phyloP scores from a whole-genome alignment of 2,329 filamentous ascomycete species.

The Paecilomyces formosus region DNA sequence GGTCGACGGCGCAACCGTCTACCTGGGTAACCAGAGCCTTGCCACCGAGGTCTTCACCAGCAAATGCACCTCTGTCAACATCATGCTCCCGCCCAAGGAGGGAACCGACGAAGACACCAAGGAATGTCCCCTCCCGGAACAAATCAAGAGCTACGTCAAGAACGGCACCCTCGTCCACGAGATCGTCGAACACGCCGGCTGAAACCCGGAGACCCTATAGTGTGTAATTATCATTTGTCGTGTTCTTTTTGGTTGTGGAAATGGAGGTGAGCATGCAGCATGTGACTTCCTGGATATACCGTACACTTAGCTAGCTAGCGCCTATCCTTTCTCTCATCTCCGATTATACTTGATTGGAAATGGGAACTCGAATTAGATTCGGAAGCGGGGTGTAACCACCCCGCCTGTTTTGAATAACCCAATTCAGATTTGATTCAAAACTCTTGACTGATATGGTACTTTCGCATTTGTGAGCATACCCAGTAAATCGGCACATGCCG shows the following conservation, averaged over 20 bases:
- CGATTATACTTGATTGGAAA: no score
- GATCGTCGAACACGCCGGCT: constrained; percentile 92
- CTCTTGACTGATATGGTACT: no score
- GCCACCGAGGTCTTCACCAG: constrained; percentile 78
- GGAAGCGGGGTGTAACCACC: no score
- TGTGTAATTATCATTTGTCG: not conserved
- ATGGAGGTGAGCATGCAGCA: not conserved
- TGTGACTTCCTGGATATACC: constrained; percentile 4
- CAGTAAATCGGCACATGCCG: no score
- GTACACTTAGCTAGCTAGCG: not conserved
- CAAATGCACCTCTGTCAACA: constrained; percentile 80
- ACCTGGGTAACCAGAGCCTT: constrained; percentile 72
- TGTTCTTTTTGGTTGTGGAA: not conserved
- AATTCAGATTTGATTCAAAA: no score
- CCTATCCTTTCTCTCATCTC: not conserved
- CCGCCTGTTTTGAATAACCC: no score
- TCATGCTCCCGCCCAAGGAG: constrained; percentile 67
- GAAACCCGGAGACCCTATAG: constrained; percentile 10
- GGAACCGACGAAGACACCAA: constrained; percentile 69
- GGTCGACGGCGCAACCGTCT: constrained; percentile 82
- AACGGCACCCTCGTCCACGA: constrained; percentile 76
- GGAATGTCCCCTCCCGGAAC: constrained; percentile 80
- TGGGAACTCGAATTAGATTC: no score
- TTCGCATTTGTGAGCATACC: no score
- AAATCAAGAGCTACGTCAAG: constrained; percentile 75